These are phyloP conservation scores for Aspergillus phoenicis DNA, from an alignment of 2,329 filamentous ascomycete species.

Conservation along the genomic window DNA sequence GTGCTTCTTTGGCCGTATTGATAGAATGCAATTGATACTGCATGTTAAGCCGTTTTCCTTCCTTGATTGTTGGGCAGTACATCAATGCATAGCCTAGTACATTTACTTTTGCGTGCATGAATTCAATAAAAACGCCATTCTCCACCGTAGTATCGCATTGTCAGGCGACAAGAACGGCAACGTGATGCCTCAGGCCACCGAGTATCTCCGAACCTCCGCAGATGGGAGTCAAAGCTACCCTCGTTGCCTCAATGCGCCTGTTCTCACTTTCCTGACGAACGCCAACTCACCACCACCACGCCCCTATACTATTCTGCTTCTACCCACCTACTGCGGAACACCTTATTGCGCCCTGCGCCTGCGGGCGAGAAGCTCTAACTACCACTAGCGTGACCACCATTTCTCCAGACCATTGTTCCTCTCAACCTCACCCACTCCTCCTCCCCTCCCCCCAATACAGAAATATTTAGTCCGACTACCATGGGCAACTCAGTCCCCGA, in stretches of 20 bases:
- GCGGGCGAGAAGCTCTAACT: slow-evolving; percentile 24
- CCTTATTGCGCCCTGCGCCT: slow-evolving; percentile 21
- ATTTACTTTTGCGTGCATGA: not conserved
- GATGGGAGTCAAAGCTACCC: slow-evolving; percentile 6
- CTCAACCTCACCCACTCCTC: slow-evolving; percentile 2
- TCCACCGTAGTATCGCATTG: not conserved
- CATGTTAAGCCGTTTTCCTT: not conserved
- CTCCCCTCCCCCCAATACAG: not conserved
- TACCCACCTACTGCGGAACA: slow-evolving; percentile 9
- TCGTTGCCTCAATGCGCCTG: slow-evolving; percentile 9
- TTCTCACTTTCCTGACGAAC: not conserved
- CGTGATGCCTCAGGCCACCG: slow-evolving; percentile 28
- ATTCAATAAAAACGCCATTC: too few species aligned
- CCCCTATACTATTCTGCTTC: not conserved
- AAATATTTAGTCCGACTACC: slow-evolving; percentile 11
- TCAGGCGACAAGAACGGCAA: not conserved
- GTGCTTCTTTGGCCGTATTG: not conserved
- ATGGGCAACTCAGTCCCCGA: slow-evolving; percentile 47
- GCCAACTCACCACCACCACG: slow-evolving; percentile 3
- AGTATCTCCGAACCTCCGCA: slow-evolving; percentile 5
- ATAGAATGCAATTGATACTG: not conserved
- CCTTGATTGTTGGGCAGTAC: not conserved
- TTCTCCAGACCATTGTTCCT: slow-evolving; percentile 6
- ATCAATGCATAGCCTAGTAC: not conserved
- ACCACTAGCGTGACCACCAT: not conserved